Conservation (phyloP, 129 eudicot genomes). For the Silybum marianum region DNA sequence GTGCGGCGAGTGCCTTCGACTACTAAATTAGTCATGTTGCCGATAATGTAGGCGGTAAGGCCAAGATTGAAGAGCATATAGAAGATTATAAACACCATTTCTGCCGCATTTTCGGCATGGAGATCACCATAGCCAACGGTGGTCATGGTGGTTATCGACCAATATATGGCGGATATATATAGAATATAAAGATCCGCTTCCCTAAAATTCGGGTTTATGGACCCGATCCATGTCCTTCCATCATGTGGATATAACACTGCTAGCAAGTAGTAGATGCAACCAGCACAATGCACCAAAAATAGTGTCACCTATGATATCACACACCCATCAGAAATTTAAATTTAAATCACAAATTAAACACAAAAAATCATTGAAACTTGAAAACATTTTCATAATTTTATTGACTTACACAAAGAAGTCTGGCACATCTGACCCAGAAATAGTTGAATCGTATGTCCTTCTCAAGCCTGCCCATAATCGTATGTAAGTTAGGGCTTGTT, state of each 20-base stretch:
- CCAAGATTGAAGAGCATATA: constrained; percentile 94
- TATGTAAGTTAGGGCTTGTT: background rate
- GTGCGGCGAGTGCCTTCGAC: constrained; percentile 98
- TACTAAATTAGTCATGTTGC: constrained; percentile 95
- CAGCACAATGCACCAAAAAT: constrained; percentile 89
- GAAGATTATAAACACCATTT: constrained; percentile 80
- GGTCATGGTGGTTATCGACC: constrained; percentile 96
- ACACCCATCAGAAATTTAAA: background rate
- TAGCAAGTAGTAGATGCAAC: constrained; percentile 76
- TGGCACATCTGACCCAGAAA: constrained; percentile 88
- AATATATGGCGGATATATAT: constrained; percentile 79
- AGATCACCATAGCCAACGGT: constrained; percentile 96
- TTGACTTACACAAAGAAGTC: constrained; percentile 77
- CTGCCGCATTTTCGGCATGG: constrained; percentile 79
- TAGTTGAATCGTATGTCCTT: constrained; percentile 93
- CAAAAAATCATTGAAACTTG: background rate
- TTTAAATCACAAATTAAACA: background rate
- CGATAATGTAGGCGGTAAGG: constrained; percentile 86
- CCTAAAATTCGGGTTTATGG: constrained; percentile 65
- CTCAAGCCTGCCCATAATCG: constrained; percentile 68
- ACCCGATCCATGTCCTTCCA: constrained; percentile 86
- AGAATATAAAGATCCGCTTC: constrained; percentile 61
- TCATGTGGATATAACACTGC: constrained; percentile 86
- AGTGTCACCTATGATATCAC: constrained; percentile 62
- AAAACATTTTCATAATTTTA: background rate